Evolutionary conservation across 768 basidiomycete species (phyloP), one percentile per base, ranked within the genome.

Genomic region (Auriscalpium microsporum): DNA sequence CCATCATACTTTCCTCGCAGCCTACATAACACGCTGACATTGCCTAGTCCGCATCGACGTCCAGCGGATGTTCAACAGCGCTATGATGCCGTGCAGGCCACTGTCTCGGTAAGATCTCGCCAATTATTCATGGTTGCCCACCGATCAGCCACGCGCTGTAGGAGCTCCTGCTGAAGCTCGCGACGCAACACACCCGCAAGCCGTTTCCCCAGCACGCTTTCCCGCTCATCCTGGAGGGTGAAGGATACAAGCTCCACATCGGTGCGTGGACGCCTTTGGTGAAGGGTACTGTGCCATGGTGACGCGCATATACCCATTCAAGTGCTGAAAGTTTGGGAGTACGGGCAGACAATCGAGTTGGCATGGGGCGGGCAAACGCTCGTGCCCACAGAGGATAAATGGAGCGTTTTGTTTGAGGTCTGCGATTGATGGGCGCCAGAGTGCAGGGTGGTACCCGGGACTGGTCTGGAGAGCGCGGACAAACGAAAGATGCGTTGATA

Each of bases 301-400:
- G 36, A 37, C 28, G n/a, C 33, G 37, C 16, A n/a, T 10, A 16
- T 13, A 5, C 16, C 16, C n/a, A n/a, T 8, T 17, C 23, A 50
- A 50, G 56, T 9, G 17, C 51, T 38, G 47, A 53, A 49, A 44
- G 35, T 21, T n/a, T 47, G 58, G 48, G 14, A 40, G n/a, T 58
- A 55, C 16, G 45, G 54, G 19, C 44, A 48, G 16, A 50, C 55
- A 17, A 16, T 53, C 8, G 36, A 53, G 56, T 16, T 56, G 14
- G 52, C 13, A 11, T 53, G 50, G 55, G 40, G 45, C n/a, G 16
- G 50, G 17, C 35, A 33, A n/a, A 19, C 36, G 38, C 57, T 56
- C 48, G 35, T 37, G 35, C 49, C 45, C 11, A 37, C 21, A 34
- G 49, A 34, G 13, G 40, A 52, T n/a, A 56, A 56, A 46, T 56